A percentile compares a stretch with the other conserved stretches of the same genome.
These are phyloP conservation scores for Oryza coarctata DNA, from an alignment of 176 grass and related monocot genomes.

Conservation along the genomic window DNA sequence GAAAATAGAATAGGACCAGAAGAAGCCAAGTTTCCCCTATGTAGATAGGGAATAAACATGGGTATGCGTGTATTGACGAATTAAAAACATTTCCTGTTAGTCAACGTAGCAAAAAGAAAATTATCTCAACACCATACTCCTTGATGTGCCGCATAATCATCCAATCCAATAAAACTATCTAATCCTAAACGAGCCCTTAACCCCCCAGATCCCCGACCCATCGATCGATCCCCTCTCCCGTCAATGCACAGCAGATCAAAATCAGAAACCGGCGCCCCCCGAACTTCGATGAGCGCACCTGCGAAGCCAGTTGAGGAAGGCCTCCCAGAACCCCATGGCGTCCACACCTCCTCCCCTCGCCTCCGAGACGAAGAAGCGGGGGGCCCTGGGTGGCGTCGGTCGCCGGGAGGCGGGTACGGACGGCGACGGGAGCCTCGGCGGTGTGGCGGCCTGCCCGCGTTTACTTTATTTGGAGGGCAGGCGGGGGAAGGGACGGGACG, in stretches of 20 bases:
- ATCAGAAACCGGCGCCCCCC: not conserved
- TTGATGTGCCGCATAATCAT: not conserved
- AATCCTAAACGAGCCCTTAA: not conserved
- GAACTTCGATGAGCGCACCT: constrained; percentile 37
- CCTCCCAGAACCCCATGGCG: constrained; percentile 90
- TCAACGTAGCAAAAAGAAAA: not conserved
- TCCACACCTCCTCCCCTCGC: not conserved
- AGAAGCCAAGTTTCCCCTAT: not conserved
- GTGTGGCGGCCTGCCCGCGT: constrained; percentile 17
- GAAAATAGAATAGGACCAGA: not conserved
- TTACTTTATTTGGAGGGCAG: constrained; percentile 60
- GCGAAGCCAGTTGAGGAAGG: constrained; percentile 98
- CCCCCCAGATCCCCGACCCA: constrained; percentile 37
- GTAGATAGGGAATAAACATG: not conserved
- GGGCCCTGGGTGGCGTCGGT: not conserved
- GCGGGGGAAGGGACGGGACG: constrained; percentile 32
- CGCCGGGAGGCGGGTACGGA: not conserved
- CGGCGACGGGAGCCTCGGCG: not conserved
- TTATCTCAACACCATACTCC: not conserved
- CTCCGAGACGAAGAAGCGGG: not conserved
- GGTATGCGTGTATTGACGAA: not conserved
- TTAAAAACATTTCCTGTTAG: not conserved
- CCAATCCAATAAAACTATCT: not conserved
- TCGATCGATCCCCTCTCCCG: not conserved
- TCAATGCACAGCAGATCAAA: constrained; percentile 30